Percentiles rank a stretch among this genome's conserved stretches.
These are phyloP conservation scores for Penicillium hesseltinei DNA, from an alignment of 2,329 filamentous ascomycete genomes.

Conservation along the genomic window DNA sequence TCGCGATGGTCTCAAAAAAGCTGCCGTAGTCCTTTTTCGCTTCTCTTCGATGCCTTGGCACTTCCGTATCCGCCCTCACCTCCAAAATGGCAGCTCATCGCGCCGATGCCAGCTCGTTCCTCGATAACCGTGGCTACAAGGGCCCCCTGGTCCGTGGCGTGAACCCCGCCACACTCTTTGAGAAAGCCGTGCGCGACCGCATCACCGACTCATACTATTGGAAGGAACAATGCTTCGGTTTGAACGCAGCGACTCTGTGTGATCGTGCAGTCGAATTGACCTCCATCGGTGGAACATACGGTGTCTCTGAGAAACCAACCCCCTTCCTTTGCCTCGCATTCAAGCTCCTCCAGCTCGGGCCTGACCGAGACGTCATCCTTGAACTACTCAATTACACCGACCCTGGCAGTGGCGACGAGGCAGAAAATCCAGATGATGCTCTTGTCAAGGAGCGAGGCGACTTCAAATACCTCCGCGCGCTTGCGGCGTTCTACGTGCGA, in stretches of 20 bases:
- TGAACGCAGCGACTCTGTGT: slow-evolving; percentile 78
- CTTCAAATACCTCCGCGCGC: slow-evolving; percentile 77
- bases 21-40: not conserved
- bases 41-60: not conserved
- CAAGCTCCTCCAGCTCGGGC: slow-evolving; percentile 86
- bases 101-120: slow-evolving; percentile 72
- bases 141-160: slow-evolving; percentile 79
- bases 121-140: slow-evolving; percentile 84
- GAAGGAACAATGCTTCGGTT: slow-evolving; percentile 97
- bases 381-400: slow-evolving; percentile 78
- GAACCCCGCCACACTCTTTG: slow-evolving; percentile 93
- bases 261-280: slow-evolving; percentile 83
- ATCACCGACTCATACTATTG: slow-evolving; percentile 96
- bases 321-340: slow-evolving; percentile 91
- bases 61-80: not conserved
- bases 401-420: slow-evolving; percentile 57
- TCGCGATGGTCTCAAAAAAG: slow-evolving; percentile 1
- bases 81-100: slow-evolving; percentile 56
- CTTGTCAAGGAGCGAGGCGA: slow-evolving; percentile 42
- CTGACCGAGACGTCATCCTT: slow-evolving; percentile 71
- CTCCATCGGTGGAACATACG: slow-evolving; percentile 86
- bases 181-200: slow-evolving; percentile 91
- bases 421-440: slow-evolving; percentile 25
- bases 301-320: slow-evolving; percentile 78
- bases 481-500: slow-evolving; percentile 91